Evolutionary conservation across 164 flowering plant species (phyloP).

Genomic region (Tinospora cordifolia): DNA sequence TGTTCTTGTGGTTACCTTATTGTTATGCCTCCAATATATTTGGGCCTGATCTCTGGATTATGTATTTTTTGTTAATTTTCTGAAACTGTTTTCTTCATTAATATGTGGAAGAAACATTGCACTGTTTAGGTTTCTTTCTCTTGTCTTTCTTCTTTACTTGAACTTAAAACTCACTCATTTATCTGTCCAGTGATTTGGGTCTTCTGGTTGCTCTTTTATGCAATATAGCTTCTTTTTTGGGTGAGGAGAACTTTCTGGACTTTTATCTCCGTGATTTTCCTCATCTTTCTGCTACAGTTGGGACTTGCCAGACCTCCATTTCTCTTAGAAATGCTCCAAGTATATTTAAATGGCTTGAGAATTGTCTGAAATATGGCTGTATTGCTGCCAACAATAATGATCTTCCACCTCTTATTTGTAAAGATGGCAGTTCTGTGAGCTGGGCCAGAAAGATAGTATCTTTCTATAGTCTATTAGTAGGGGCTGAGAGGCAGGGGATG

Average conservation of each 20-base stretch:
- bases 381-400: conserved; percentile 37
- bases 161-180: conserved; percentile 3
- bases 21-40: no score
- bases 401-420: conserved; percentile 64
- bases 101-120: background rate
- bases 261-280: conserved; percentile 95
- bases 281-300: conserved; percentile 30
- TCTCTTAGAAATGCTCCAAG: conserved; percentile 57
- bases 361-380: conserved; percentile 64
- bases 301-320: conserved; percentile 10
- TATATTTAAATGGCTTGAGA: conserved; percentile 84
- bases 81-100: background rate
- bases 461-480: conserved; percentile 72
- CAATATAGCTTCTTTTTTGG: conserved; percentile 50
- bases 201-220: conserved; percentile 61
- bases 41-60: no score
- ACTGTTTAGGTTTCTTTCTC: background rate
- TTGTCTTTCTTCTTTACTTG: background rate
- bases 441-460: conserved; percentile 79
- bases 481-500: conserved; percentile 51
- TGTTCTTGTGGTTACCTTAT: no score
- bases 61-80: no score
- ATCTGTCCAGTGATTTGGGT: conserved; percentile 59
- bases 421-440: conserved; percentile 52
- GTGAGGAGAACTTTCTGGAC: conserved; percentile 65